Percentiles rank a stretch among this genome's conserved stretches.
phyloP scores from a whole-genome alignment of 441 rosid genomes.

The Adansonia grandidieri region DNA sequence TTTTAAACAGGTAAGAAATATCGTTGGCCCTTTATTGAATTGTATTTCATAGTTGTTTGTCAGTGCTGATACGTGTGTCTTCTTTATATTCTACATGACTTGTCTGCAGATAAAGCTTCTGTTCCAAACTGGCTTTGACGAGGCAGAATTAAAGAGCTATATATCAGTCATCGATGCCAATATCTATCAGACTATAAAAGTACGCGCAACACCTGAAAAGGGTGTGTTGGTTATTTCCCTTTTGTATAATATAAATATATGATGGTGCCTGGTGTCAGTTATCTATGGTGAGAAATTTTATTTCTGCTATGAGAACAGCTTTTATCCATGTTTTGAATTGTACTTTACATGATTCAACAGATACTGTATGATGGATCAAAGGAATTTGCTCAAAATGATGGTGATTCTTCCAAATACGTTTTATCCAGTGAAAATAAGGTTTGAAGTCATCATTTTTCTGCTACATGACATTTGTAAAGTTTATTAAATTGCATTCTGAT shows the following conservation, averaged over 20 bases:
- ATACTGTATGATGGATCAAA: constrained; percentile 85
- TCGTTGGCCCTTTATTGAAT: constrained; percentile 9
- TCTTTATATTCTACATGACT: constrained; percentile 19
- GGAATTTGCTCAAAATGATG: constrained; percentile 84
- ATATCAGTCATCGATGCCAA: constrained; percentile 97
- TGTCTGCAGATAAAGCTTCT: constrained; percentile 80
- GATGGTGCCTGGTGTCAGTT: constrained; percentile 35
- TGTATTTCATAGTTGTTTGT: background rate
- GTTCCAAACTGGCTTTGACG: constrained; percentile 96
- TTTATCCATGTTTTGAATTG: constrained; percentile 23
- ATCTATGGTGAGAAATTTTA: constrained; percentile 25
- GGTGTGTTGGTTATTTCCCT: constrained; percentile 80
- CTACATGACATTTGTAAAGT: background rate
- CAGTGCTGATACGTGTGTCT: constrained; percentile 16
- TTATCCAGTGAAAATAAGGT: constrained; percentile 80
- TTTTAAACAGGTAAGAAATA: constrained; percentile 82
- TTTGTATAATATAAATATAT: constrained; percentile 28
- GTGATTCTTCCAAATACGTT: constrained; percentile 62
- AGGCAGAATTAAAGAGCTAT: constrained; percentile 83
- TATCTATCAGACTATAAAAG: constrained; percentile 96
- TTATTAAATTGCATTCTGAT: background rate
- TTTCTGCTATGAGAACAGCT: constrained; percentile 26
- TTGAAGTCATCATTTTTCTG: constrained; percentile 27
- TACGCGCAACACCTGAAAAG: constrained; percentile 66
- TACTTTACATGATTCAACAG: constrained; percentile 51